Percentiles rank a stretch among this genome's conserved stretches.
Evolutionary conservation across 495 filamentous ascomycete genomes (phyloP).

Genomic region (Daldinia grandis): DNA sequence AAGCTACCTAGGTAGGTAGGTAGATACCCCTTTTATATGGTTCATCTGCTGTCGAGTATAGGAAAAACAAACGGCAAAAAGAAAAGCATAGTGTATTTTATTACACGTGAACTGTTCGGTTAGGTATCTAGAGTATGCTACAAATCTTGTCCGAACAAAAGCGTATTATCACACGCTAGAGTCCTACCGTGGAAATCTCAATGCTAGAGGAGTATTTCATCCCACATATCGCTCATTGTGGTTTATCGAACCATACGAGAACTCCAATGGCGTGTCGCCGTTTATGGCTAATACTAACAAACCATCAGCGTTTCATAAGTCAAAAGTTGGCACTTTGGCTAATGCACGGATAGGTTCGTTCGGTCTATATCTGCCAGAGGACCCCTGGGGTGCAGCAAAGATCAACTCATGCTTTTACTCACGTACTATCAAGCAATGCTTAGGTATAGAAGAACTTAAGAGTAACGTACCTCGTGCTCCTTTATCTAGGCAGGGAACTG

Average conservation of each 20-base stretch:
- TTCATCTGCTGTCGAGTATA: no score
- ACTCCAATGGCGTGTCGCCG: neutral
- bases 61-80: no score
- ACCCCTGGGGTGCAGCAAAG: neutral
- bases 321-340: neutral
- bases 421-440: neutral
- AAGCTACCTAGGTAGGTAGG: no score
- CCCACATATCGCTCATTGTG: neutral
- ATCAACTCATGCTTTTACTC: neutral
- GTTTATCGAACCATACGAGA: neutral
- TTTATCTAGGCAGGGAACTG: slow-evolving; percentile 32
- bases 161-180: slow-evolving; percentile 31
- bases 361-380: neutral
- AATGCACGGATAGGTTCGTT: neutral
- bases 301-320: neutral
- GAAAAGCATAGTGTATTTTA: neutral
- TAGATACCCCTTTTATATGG: no score
- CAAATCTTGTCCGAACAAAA: slow-evolving; percentile 25
- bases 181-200: neutral
- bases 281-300: neutral
- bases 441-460: slow-evolving; percentile 24
- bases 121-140: slow-evolving; percentile 9
- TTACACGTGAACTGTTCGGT: neutral
- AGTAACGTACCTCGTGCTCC: slow-evolving; percentile 38
- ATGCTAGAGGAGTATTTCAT: neutral